A percentile compares a stretch with the other conserved stretches of the same genome.
Evolutionary conservation across 1,284 basidiomycete species (phyloP).

Genomic region (Amylostereum areolatum): DNA sequence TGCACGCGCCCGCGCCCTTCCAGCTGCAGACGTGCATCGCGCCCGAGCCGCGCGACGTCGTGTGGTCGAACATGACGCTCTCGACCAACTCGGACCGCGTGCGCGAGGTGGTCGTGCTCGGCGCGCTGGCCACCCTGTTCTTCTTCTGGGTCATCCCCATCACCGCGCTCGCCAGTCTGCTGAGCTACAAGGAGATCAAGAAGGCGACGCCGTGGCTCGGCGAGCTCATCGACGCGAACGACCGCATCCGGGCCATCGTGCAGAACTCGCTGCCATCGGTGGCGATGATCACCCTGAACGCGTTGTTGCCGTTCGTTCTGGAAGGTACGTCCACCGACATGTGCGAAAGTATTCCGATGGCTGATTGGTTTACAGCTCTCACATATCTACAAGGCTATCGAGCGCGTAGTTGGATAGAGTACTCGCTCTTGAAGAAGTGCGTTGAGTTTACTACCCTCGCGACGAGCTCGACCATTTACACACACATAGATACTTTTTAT

Average conservation of each 20-base stretch:
- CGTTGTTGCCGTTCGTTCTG: slow-evolving; percentile 81
- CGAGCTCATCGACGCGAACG: slow-evolving; percentile 71
- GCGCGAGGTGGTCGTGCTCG: slow-evolving; percentile 67
- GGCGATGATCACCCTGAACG: slow-evolving; percentile 88
- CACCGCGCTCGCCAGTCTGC: slow-evolving; percentile 74
- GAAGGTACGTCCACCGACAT: slow-evolving; percentile 54
- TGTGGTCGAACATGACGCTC: slow-evolving; percentile 86
- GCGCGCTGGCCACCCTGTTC: slow-evolving; percentile 62
- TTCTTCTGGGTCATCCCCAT: slow-evolving; percentile 89
- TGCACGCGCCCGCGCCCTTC: slow-evolving; percentile 67
- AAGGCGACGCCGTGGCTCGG: slow-evolving; percentile 84
- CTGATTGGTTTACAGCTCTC: slow-evolving; percentile 43
- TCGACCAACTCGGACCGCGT: slow-evolving; percentile 50
- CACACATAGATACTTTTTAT: slow-evolving; percentile 78
- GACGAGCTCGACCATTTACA: neutral
- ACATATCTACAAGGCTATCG: slow-evolving; percentile 87
- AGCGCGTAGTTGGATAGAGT: slow-evolving; percentile 90
- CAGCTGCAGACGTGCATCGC: slow-evolving; percentile 71
- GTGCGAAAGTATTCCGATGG: neutral
- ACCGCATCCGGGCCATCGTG: slow-evolving; percentile 78
- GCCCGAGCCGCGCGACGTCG: slow-evolving; percentile 92
- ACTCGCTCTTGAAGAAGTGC: slow-evolving; percentile 84
- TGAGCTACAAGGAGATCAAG: slow-evolving; percentile 91
- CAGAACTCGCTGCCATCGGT: slow-evolving; percentile 91
- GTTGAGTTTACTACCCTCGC: no score